These are phyloP conservation scores for Sphagnum tenellum DNA, from an alignment of 225 moss, liverwort and hornwort species.

Conservation along the genomic window DNA sequence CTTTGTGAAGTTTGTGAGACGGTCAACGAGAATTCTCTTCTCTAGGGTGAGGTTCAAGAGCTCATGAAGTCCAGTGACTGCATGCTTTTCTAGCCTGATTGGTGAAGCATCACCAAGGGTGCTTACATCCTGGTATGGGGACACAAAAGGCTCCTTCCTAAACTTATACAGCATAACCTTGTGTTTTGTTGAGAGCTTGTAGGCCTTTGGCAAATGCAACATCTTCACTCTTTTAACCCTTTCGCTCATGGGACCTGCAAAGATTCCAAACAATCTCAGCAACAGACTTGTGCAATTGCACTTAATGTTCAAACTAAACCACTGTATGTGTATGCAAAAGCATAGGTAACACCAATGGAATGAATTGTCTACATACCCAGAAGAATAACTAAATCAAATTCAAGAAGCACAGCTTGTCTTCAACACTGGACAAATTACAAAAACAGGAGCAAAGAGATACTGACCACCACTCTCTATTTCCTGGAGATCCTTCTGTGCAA, in stretches of 20 bases:
- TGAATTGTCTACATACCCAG: background rate
- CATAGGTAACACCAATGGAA: background rate
- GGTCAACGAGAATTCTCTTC: slow-evolving; percentile 23
- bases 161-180: slow-evolving; percentile 36
- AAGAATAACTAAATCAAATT: background rate
- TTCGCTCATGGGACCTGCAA: slow-evolving; percentile 38
- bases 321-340: background rate
- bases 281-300: background rate
- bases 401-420: too few species aligned
- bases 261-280: background rate
- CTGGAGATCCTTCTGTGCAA: slow-evolving; percentile 11
- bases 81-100: slow-evolving; percentile 38
- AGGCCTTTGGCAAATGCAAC: slow-evolving; percentile 19
- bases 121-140: slow-evolving; percentile 30
- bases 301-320: background rate
- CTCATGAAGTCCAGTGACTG: slow-evolving; percentile 54
- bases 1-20: slow-evolving; percentile 15
- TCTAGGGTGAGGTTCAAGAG: slow-evolving; percentile 35
- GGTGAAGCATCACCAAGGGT: slow-evolving; percentile 18
- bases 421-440: too few species aligned
- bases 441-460: background rate
- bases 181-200: slow-evolving; percentile 36
- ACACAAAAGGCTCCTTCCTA: slow-evolving; percentile 45
- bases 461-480: slow-evolving; percentile 20
- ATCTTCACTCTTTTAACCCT: slow-evolving; percentile 29